A percentile compares a stretch with the other conserved stretches of the same genome.
Evolutionary conservation across 768 basidiomycete species (phyloP).

Genomic region (Tulasnella sp.): DNA sequence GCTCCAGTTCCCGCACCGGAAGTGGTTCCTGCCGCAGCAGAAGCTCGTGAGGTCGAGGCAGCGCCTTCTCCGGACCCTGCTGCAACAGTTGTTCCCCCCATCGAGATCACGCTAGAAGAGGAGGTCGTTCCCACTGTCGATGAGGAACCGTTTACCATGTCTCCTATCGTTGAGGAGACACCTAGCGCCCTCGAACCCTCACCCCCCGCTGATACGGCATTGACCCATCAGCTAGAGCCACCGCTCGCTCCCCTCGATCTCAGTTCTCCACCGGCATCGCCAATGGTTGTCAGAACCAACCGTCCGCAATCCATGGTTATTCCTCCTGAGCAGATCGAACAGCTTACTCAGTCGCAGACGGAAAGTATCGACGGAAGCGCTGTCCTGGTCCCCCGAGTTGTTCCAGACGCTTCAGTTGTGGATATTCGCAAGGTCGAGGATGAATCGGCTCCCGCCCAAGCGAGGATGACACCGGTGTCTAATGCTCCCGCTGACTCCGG

Average conservation of each 20-base stretch:
- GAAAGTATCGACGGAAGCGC: slow-evolving; percentile 4
- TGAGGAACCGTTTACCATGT: not conserved
- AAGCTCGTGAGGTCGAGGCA: not conserved
- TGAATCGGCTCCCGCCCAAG: not conserved
- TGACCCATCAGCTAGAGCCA: not conserved
- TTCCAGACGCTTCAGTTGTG: not conserved
- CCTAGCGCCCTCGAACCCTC: not conserved
- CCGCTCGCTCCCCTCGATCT: slow-evolving; percentile 1
- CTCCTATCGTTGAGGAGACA: not conserved
- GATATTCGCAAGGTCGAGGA: not conserved
- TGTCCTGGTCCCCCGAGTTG: not conserved
- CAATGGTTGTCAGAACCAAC: not conserved
- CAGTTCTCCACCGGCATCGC: slow-evolving; percentile 7
- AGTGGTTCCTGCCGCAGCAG: not conserved
- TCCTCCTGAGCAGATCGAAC: not conserved
- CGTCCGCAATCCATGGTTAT: not conserved
- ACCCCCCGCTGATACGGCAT: not conserved
- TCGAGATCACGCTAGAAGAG: not conserved
- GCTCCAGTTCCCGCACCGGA: not conserved
- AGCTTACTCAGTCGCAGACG: too few species aligned
- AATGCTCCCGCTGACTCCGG: not conserved
- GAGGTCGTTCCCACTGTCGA: not conserved
- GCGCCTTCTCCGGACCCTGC: not conserved
- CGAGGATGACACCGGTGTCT: slow-evolving; percentile 6
- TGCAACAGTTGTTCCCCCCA: not conserved